phyloP scores from a whole-genome alignment of 345 rosid species.

The Syzygium aqueum region DNA sequence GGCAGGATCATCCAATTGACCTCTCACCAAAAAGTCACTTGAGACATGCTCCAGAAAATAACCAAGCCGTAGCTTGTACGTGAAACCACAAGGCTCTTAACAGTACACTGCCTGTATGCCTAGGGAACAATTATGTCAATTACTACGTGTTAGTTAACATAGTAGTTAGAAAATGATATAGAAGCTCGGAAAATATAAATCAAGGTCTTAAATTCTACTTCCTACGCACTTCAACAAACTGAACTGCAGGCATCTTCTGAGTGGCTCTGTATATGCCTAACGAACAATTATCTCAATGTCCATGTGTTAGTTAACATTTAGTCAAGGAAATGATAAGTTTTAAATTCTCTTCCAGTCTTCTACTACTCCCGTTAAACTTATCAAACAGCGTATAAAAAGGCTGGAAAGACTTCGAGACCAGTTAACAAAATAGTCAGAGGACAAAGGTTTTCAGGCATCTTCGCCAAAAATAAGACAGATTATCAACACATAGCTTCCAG shows the following conservation, averaged over 20 bases:
- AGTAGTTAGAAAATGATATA: background rate
- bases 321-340: background rate
- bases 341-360: background rate
- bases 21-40: slow-evolving; percentile 3
- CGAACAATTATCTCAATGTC: background rate
- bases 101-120: slow-evolving; percentile 1
- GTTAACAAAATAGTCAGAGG: background rate
- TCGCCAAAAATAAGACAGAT: background rate
- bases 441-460: background rate
- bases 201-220: background rate
- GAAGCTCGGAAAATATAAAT: background rate
- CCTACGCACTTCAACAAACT: background rate
- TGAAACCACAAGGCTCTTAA: background rate
- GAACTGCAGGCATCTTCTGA: background rate
- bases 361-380: background rate
- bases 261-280: background rate
- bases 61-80: slow-evolving; percentile 6
- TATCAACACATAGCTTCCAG: background rate
- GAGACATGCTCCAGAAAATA: slow-evolving; percentile 1
- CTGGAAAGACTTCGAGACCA: background rate
- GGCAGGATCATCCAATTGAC: background rate
- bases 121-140: slow-evolving; percentile 9
- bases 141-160: slow-evolving; percentile 1
- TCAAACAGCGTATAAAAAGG: background rate
- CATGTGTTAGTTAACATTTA: background rate